Conservation (phyloP, 192 early-diverging fungal genomes). For the Podila minutissima region DNA sequence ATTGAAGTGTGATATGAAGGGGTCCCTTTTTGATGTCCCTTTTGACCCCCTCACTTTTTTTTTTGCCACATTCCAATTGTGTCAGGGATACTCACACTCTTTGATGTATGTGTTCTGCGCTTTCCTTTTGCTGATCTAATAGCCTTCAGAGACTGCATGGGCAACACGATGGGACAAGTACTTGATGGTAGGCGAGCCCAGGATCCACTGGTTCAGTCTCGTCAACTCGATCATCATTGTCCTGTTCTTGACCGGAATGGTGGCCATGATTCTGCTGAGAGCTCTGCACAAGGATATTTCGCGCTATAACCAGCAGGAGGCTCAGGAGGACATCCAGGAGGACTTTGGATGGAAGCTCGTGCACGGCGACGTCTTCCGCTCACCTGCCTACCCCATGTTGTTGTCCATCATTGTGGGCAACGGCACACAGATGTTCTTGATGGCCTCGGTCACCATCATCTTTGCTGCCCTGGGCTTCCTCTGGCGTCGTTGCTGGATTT, state of each 20-base stretch:
- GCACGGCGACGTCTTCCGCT: conserved; percentile 98
- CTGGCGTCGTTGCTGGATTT: conserved; percentile 89
- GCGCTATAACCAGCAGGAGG: conserved; percentile 82
- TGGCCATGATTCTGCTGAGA: conserved; percentile 88
- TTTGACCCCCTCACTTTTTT: background rate
- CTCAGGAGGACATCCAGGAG: conserved; percentile 82
- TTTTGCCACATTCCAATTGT: background rate
- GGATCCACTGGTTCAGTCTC: conserved; percentile 96
- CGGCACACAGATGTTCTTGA: conserved; percentile 82
- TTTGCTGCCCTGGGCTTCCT: conserved; percentile 98
- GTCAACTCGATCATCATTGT: conserved; percentile 96
- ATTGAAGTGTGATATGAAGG: background rate
- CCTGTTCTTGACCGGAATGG: conserved; percentile 90
- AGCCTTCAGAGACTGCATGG: conserved; percentile 72
- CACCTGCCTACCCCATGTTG: conserved; percentile 77
- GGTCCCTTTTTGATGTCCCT: background rate
- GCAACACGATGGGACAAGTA: conserved; percentile 92
- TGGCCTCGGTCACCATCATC: conserved; percentile 76
- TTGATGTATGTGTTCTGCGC: background rate
- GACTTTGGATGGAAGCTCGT: conserved; percentile 99
- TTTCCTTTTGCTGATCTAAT: conserved; percentile 3
- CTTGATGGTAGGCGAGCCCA: conserved; percentile 86
- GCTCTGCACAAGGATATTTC: conserved; percentile 93
- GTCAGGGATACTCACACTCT: background rate
- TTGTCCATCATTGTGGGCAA: conserved; percentile 87